Evolutionary conservation across 768 basidiomycete genomes (phyloP).

Genomic region (Leucocoprinus birnbaumii): DNA sequence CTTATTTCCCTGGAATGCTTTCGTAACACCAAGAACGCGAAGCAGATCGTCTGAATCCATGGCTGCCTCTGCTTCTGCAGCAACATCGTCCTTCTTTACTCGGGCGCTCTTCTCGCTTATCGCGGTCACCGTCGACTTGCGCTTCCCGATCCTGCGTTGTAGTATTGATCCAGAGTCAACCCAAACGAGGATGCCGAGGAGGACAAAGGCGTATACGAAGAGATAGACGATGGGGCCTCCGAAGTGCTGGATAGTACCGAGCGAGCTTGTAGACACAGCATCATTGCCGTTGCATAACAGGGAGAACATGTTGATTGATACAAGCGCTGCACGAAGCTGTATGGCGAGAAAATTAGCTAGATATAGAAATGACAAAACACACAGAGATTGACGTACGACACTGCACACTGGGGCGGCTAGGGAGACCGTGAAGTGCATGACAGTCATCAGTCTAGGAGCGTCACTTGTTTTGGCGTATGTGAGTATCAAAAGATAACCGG

Average conservation of each 20-base stretch:
- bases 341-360: not conserved
- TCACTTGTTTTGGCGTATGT: slow-evolving; percentile 67
- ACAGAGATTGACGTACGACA: slow-evolving; percentile 42
- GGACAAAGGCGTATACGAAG: slow-evolving; percentile 52
- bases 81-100: slow-evolving; percentile 44
- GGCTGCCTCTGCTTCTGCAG: slow-evolving; percentile 47
- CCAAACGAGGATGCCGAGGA: slow-evolving; percentile 66
- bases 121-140: slow-evolving; percentile 11
- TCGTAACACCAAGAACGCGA: slow-evolving; percentile 60
- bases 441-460: slow-evolving; percentile 52
- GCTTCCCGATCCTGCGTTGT: slow-evolving; percentile 32
- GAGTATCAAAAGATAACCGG: slow-evolving; percentile 66
- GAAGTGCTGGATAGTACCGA: slow-evolving; percentile 55
- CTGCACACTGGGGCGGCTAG: slow-evolving; percentile 67
- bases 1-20: slow-evolving; percentile 49
- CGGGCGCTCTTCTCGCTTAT: slow-evolving; percentile 7
- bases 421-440: slow-evolving; percentile 69
- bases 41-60: slow-evolving; percentile 51
- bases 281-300: slow-evolving; percentile 61
- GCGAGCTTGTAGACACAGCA: slow-evolving; percentile 40
- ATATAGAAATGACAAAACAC: not conserved
- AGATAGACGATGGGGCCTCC: slow-evolving; percentile 79
- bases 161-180: slow-evolving; percentile 65
- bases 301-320: slow-evolving; percentile 78
- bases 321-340: slow-evolving; percentile 66